Evolutionary conservation across 73 alveolate genomes (phyloP), one percentile per base, ranked within the genome.

Genomic region (Effrenium voratum): DNA sequence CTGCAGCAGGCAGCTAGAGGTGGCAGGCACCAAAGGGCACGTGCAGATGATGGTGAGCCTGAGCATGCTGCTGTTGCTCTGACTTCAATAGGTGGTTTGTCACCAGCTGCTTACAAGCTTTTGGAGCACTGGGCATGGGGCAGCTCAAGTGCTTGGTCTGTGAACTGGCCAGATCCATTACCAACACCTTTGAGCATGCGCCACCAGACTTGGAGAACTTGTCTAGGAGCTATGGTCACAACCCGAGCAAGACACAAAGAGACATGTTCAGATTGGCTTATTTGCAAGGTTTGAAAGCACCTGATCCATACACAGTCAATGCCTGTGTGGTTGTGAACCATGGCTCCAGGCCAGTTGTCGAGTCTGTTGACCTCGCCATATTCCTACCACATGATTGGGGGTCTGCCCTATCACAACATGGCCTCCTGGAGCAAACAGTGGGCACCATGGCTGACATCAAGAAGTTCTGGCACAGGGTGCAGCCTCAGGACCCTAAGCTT

Each of bases 341-440:
- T 24, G 86, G 86, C 36, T n/a, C 86, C 6, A 6, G 36, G 45
- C 28, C 86, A 13, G 86, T 40, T 40, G 36, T 75, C 12, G 28
- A 8, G 3, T 2, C 36, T 13, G 86, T 40, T 8, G 86, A 75
- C 5, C 3, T 75, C 16, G 60, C 60, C 10, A 19, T 3, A 13
- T 76, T 76, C 24, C 43, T 76, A 38, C 86, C 86, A 6, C 86
- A 41, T 75, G 86, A 75, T 2, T 75, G 86, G 86, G 86, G 86
- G 34, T 38, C 36, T 40, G 52, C 86, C 2, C 19, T 75, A n/a
- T 75, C 28, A 40, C 40, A 4, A 36, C 3, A 75, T 26, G 38
- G 36, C 40, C 45, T 75, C 49, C 59, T 75, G n/a, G 86, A 75
- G 3, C 45, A 41, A 28, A 75, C 86, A 13, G 28, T 75, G 3